These are phyloP conservation scores for Rhodotorula sp. DNA, from an alignment of 1,284 basidiomycete genomes.

Conservation along the genomic window DNA sequence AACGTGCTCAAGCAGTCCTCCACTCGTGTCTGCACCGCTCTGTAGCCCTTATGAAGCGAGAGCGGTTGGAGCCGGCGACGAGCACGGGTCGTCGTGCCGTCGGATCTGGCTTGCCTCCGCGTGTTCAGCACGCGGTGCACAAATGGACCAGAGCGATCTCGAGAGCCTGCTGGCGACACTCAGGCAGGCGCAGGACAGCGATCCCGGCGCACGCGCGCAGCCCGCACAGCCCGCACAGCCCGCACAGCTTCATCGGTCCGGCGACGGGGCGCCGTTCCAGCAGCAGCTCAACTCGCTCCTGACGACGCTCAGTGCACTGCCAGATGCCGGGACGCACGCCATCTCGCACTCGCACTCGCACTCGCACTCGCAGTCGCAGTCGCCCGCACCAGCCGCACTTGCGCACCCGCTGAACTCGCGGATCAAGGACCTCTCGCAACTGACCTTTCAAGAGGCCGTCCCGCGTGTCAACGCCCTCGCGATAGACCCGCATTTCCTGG, in stretches of 20 bases:
- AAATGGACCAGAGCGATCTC: slow-evolving; percentile 27
- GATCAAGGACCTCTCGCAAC: slow-evolving; percentile 10
- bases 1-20: too few species aligned
- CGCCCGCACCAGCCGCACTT: neutral
- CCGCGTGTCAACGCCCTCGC: slow-evolving; percentile 30
- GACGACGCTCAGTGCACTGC: slow-evolving; percentile 19
- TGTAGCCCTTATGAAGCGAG: too few species aligned
- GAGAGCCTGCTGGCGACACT: slow-evolving; percentile 16
- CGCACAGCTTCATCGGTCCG: neutral
- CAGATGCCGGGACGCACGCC: neutral
- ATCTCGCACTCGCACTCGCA: neutral
- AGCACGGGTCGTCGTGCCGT: too few species aligned
- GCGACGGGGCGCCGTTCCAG: neutral
- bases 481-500: slow-evolving; percentile 7
- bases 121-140: neutral
- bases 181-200: slow-evolving; percentile 14
- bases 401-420: neutral
- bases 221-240: neutral
- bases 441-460: slow-evolving; percentile 29
- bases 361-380: neutral
- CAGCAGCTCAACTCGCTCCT: slow-evolving; percentile 27
- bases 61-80: too few species aligned
- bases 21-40: too few species aligned
- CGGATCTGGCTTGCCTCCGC: too few species aligned
- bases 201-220: neutral